phyloP scores from a whole-genome alignment of 2,329 filamentous ascomycete genomes.

The Fusarium nelsonii region DNA sequence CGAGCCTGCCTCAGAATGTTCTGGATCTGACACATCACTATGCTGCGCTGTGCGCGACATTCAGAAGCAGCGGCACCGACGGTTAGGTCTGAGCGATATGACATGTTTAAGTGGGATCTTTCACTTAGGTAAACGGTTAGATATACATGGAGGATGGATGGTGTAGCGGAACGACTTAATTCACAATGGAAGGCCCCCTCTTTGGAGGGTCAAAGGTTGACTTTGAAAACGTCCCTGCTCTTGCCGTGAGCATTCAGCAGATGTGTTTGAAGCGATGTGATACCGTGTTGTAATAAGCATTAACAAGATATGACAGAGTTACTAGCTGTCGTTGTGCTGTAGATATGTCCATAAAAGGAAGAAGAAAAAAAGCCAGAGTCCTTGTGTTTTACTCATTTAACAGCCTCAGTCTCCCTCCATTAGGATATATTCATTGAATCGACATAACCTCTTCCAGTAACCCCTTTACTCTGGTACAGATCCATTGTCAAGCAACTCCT shows the following conservation, averaged over 20 bases:
- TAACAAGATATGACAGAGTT: no score
- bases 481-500: conserved; percentile 24
- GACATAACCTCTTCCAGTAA: conserved; percentile 6
- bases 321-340: no score
- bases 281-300: background rate
- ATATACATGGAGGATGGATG: conserved; percentile 22
- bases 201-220: conserved; percentile 32
- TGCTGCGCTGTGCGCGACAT: conserved; percentile 91
- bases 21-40: conserved; percentile 97
- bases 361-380: no score
- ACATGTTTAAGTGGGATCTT: conserved; percentile 14
- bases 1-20: conserved; percentile 91
- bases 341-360: no score
- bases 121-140: conserved; percentile 19
- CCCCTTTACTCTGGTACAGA: conserved; percentile 11
- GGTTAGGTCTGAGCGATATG: conserved; percentile 61
- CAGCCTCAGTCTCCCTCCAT: background rate
- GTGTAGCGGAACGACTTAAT: conserved; percentile 37
- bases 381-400: background rate
- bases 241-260: background rate
- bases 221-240: conserved; percentile 5
- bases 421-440: conserved; percentile 1
- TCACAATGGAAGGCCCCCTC: conserved; percentile 17
- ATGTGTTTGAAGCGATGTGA: background rate
- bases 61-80: conserved; percentile 93